Conservation (phyloP, 2,329 filamentous ascomycete genomes). For the Pestalotiopsis fici region DNA sequence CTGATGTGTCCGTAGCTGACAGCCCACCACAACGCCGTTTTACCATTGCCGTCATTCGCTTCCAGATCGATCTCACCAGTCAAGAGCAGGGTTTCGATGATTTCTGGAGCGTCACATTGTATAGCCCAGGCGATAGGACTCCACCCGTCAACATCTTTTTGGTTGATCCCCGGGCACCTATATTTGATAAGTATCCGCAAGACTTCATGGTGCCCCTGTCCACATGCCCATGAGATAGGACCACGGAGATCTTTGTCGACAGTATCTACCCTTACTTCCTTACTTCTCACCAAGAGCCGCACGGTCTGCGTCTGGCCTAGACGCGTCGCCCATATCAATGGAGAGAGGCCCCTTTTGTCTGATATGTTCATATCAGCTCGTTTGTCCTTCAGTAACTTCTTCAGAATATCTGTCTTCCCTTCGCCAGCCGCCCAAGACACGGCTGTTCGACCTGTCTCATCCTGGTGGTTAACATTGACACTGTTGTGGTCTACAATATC, state of each 20-base stretch:
- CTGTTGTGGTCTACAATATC: background rate
- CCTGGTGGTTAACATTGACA: constrained; percentile 7
- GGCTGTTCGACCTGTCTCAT: constrained; percentile 4
- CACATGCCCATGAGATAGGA: constrained; percentile 5
- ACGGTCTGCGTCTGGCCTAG: background rate
- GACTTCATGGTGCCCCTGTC: background rate
- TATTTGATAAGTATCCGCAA: background rate
- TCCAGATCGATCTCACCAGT: constrained; percentile 1
- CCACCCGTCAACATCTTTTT: constrained; percentile 2
- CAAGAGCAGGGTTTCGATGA: background rate
- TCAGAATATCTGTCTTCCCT: background rate
- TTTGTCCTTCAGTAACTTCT: background rate
- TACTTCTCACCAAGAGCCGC: background rate
- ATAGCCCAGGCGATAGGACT: constrained; percentile 2
- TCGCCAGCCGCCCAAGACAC: constrained; percentile 9
- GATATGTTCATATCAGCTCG: constrained; percentile 1
- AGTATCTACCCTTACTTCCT: background rate
- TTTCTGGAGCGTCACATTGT: background rate
- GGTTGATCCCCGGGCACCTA: background rate
- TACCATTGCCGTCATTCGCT: background rate
- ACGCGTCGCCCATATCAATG: background rate
- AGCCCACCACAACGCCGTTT: constrained; percentile 3
- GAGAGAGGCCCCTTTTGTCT: background rate
- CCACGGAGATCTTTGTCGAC: background rate
- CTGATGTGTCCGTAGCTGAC: background rate